Base-by-base conservation (phyloP, 2,329 filamentous ascomycete species). In the Chrysoporthe cubensis region DNA sequence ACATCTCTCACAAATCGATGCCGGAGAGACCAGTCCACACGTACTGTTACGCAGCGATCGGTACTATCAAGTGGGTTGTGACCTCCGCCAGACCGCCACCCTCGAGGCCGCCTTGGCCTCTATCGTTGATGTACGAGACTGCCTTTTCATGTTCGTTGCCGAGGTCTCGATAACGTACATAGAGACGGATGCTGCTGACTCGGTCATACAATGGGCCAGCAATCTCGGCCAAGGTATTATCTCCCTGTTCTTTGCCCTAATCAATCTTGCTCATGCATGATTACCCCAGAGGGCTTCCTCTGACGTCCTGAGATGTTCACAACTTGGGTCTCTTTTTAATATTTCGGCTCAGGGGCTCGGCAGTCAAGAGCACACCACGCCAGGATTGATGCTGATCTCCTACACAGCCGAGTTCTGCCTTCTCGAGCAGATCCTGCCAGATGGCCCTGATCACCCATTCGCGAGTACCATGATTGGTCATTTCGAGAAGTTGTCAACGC, bases 91-190 rank as follows among this genome's bases (percentile, higher is more conserved):
- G 64, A 81, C 94, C 5, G 75, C 82, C 32, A 82, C 81, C 18
- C 81, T 97, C 11, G 82, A 90, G 67, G 75, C 80, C 6, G 82
- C 87, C 4, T 79, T 97, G 34, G 83, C 84, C 21, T 79, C 79
- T 13, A 83, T 90, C 57, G 76, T 93, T 2, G 81, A 90, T 50
- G 76, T 90, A 18, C 76, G 84, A 1, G 80, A 86, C 8, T 88
- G 86, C 68, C 83, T 85, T 2, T 85, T 97, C 2, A 81, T 97
- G 34, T 97, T 96, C 73, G 86, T 94, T 37, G 94, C 94, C 0
- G 95, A 98, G 78, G 94, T 97, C 16, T 96, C 94, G 3, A 87
- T 97, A 52, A 96, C 93, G 0, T 97, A 97, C 74, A 96, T 97
- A 92, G 88, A 93, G 66, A 87, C 88, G 2, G 77, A 85, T 32